phyloP scores from a whole-genome alignment of 345 rosid species.

The Hypericum androsaemum region DNA sequence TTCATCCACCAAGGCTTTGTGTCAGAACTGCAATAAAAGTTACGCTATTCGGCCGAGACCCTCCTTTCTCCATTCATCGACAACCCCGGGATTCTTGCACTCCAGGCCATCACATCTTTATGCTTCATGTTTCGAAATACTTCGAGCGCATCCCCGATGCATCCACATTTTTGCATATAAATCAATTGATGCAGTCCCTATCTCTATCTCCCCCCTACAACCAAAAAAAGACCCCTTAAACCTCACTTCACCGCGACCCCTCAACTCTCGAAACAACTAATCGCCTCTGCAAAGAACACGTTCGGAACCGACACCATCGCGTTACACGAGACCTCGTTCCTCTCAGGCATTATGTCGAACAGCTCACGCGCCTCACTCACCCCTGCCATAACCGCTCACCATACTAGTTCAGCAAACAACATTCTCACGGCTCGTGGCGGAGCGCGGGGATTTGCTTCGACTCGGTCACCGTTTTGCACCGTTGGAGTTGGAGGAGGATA shows the following conservation, averaged over 20 bases:
- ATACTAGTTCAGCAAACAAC: constrained; percentile 28
- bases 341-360: constrained; percentile 23
- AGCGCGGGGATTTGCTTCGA: constrained; percentile 31
- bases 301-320: constrained; percentile 28
- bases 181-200: constrained; percentile 23
- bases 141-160: constrained; percentile 13
- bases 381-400: constrained; percentile 10
- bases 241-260: background rate
- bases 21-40: constrained; percentile 26
- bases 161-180: constrained; percentile 28
- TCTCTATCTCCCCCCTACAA: constrained; percentile 14
- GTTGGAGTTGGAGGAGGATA: constrained; percentile 6
- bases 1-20: constrained; percentile 15
- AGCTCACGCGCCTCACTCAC: constrained; percentile 16
- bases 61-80: constrained; percentile 23
- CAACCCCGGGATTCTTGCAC: constrained; percentile 27
- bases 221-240: constrained; percentile 20
- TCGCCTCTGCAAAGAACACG: constrained; percentile 19
- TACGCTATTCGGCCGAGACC: constrained; percentile 24
- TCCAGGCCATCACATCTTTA: constrained; percentile 31
- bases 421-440: constrained; percentile 10
- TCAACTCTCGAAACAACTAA: constrained; percentile 24
- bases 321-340: constrained; percentile 22
- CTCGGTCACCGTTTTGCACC: constrained; percentile 13
- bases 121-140: constrained; percentile 16